phyloP scores from a whole-genome alignment of 148 eudicot genomes.

The Dysphania ambrosioides region DNA sequence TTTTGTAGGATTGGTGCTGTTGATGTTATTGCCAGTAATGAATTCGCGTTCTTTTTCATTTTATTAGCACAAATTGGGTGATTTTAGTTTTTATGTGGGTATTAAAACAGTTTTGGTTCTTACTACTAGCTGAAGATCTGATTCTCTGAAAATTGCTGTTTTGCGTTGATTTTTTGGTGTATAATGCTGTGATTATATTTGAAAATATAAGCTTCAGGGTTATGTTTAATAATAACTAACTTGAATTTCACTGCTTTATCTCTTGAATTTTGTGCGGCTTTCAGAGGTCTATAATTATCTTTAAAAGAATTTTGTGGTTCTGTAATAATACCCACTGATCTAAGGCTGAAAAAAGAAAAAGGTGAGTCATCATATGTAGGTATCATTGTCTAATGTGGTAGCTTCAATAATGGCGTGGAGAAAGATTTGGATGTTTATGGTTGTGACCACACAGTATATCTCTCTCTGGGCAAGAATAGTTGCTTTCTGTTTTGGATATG shows the following conservation, averaged over 20 bases:
- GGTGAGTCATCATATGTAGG: conserved; percentile 23
- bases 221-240: neutral
- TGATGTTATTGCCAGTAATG: neutral
- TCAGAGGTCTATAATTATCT: neutral
- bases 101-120: neutral
- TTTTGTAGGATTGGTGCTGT: neutral
- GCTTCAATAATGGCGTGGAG: conserved; percentile 32
- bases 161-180: conserved; percentile 1
- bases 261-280: conserved; percentile 9
- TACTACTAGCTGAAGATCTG: neutral
- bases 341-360: conserved; percentile 14
- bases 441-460: conserved; percentile 38
- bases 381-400: conserved; percentile 35
- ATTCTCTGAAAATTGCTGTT: neutral
- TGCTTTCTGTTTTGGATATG: conserved; percentile 32
- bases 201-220: neutral
- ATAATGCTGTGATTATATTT: neutral
- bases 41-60: neutral
- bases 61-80: no score
- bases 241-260: conserved; percentile 9
- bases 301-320: neutral
- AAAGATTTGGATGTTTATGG: conserved; percentile 30
- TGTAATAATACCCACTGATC: conserved; percentile 1
- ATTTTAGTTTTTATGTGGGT: neutral
- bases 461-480: conserved; percentile 23